Base-by-base conservation (phyloP, 2,329 filamentous ascomycete genomes). In the Phialophora tarda region DNA sequence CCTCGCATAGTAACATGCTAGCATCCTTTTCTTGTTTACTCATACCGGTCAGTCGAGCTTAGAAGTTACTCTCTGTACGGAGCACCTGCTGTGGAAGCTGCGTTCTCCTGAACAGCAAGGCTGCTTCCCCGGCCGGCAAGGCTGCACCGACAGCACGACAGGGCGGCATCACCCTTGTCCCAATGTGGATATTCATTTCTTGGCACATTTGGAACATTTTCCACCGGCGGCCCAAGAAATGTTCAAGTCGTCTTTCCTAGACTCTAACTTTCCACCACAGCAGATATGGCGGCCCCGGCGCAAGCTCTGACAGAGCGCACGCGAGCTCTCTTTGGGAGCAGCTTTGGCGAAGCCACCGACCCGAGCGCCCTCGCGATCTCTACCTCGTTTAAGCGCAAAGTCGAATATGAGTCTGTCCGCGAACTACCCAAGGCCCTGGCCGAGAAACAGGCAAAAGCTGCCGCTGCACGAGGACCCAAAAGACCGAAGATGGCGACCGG, bases 361-460 rank as follows among this genome's bases (percentile, higher is more conserved):
- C 78, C 80, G 32, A 79, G 81, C 41, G 73, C 73, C 62, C 50
- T 60, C 44, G 34, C 64, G 21, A 80, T 82, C 67, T 77, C 78
- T 34, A 73, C 79, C 26, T 81, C 79, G 48, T 82, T 82, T 73
- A 76, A 80, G 69, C 74, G 79, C 65, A 81, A 80, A 75, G 75
- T 75, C 63, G 93, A 97, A 81, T 97, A 97, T 78, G 86, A 88
- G 72, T 83, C 89, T 74, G 89, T 95, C 24, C 87, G 88, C 75
- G 89, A 90, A 69, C 84, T 97, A 2, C 93, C 93, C 5, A 86
- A 89, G 24, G 87, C 87, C 1, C 84, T 97, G 23, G 91, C 91
- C 41, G 89, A 91, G 24, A 95, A 93, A 76, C 90, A 93, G 77
- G 89, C 90, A 14, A 86, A 83, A 73, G 84, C 86, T 44, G 80